Evolutionary conservation across 208 protist species (phyloP).

Genomic region (Trypanosoma melophagium): DNA sequence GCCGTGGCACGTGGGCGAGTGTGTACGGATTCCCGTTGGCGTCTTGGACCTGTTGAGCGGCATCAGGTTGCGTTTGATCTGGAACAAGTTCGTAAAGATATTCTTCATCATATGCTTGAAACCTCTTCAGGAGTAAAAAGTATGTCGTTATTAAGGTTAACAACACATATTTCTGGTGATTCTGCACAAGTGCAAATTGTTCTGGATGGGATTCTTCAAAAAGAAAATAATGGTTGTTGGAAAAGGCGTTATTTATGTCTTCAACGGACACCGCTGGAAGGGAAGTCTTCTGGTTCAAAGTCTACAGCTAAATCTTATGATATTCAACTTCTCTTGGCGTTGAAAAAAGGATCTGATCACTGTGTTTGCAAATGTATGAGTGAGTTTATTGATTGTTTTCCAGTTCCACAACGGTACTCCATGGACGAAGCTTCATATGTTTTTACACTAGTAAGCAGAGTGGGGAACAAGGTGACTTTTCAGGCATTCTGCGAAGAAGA

Average conservation of each 20-base stretch:
- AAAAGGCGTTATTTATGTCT: slow-evolving; percentile 13
- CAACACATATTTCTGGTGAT: not conserved
- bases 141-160: not conserved
- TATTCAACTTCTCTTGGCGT: slow-evolving; percentile 9
- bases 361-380: slow-evolving; percentile 8
- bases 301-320: not conserved
- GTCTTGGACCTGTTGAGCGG: not conserved
- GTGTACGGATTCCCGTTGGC: not conserved
- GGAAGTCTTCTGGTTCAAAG: not conserved
- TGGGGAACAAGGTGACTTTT: slow-evolving; percentile 11
- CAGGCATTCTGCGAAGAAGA: slow-evolving; percentile 13
- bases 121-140: not conserved
- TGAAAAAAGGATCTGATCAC: slow-evolving; percentile 6
- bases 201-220: slow-evolving; percentile 6
- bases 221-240: slow-evolving; percentile 9
- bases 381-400: slow-evolving; percentile 21
- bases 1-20: not conserved
- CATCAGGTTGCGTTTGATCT: slow-evolving; percentile 3
- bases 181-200: not conserved
- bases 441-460: slow-evolving; percentile 15
- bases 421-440: slow-evolving; percentile 5
- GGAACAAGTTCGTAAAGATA: not conserved
- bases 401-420: slow-evolving; percentile 10
- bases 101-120: not conserved
- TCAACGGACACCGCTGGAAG: not conserved